A percentile compares a stretch with the other conserved stretches of the same genome.
phyloP scores from a whole-genome alignment of 148 eudicot genomes.

The Fallopia convolvulus region DNA sequence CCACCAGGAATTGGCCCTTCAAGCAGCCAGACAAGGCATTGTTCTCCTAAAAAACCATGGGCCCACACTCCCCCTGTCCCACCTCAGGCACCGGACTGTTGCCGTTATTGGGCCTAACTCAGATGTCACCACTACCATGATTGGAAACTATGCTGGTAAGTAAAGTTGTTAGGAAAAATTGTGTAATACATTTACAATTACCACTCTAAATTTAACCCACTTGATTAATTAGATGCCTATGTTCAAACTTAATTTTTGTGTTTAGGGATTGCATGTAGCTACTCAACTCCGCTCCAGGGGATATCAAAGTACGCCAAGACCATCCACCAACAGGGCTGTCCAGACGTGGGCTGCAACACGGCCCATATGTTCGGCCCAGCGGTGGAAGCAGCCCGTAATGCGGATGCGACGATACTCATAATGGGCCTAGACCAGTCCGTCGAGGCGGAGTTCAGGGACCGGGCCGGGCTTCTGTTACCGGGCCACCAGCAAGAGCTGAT shows the following conservation, averaged over 20 bases:
- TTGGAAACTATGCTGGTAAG: conserved; percentile 81
- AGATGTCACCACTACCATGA: conserved; percentile 65
- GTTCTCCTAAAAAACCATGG: conserved; percentile 73
- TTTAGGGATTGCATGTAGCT: conserved; percentile 73
- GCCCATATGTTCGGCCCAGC: conserved; percentile 50
- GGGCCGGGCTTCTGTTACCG: conserved; percentile 65
- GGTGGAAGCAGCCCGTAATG: conserved; percentile 50
- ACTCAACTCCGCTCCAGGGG: conserved; percentile 77
- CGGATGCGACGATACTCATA: conserved; percentile 59
- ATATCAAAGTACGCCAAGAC: conserved; percentile 51
- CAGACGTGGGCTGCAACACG: conserved; percentile 43
- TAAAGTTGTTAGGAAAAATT: background rate
- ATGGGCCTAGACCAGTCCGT: conserved; percentile 93
- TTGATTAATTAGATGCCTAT: no score
- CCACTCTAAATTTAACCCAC: no score
- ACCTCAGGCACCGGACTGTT: conserved; percentile 36
- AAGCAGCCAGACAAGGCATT: conserved; percentile 82
- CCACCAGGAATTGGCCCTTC: conserved; percentile 69
- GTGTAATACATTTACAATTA: background rate
- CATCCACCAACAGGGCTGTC: conserved; percentile 61
- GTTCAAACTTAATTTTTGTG: no score
- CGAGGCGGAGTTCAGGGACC: conserved; percentile 77
- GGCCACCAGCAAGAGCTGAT: conserved; percentile 82
- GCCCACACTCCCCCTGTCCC: conserved; percentile 51
- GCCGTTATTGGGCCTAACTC: conserved; percentile 92